Conservation (phyloP, 2,329 filamentous ascomycete species). For the Gaeumannomyces tritici region DNA sequence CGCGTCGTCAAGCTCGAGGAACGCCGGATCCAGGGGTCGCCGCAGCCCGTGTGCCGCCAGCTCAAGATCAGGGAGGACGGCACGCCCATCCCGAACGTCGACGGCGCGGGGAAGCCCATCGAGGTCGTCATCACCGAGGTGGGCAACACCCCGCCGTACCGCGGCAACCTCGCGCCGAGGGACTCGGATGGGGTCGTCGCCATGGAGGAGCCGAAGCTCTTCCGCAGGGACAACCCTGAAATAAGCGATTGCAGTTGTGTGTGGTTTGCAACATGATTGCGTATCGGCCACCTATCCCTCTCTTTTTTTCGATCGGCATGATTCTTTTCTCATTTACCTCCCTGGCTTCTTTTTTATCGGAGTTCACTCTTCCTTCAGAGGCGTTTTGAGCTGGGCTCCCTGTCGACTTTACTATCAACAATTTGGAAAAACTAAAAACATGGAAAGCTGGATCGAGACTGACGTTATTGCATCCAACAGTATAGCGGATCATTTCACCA, state of each 20-base stretch:
- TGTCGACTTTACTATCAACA: not conserved
- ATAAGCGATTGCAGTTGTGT: slow-evolving; percentile 43
- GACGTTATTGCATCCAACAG: not conserved
- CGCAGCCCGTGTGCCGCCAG: slow-evolving; percentile 36
- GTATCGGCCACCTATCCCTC: not conserved
- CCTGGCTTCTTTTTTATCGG: not conserved
- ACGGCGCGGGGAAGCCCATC: slow-evolving; percentile 28
- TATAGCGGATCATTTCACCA: no score
- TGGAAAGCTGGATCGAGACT: not conserved
- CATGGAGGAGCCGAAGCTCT: slow-evolving; percentile 2
- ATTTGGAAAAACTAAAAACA: not conserved
- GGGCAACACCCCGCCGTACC: slow-evolving; percentile 1
- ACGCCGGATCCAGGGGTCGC: slow-evolving; percentile 29
- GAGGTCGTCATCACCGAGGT: slow-evolving; percentile 34
- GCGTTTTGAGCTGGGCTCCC: not conserved
- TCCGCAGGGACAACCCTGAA: slow-evolving; percentile 18
- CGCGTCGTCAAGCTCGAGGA: slow-evolving; percentile 46
- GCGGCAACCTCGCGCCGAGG: not conserved
- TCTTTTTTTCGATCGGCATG: not conserved
- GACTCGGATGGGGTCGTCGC: not conserved
- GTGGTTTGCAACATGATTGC: slow-evolving; percentile 37
- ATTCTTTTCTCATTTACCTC: not conserved
- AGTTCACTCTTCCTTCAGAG: not conserved
- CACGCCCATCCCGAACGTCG: slow-evolving; percentile 22
- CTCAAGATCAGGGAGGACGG: slow-evolving; percentile 32